Evolutionary conservation across 352 stramenopile species (phyloP).

Genomic region (Phytophthora litchii): DNA sequence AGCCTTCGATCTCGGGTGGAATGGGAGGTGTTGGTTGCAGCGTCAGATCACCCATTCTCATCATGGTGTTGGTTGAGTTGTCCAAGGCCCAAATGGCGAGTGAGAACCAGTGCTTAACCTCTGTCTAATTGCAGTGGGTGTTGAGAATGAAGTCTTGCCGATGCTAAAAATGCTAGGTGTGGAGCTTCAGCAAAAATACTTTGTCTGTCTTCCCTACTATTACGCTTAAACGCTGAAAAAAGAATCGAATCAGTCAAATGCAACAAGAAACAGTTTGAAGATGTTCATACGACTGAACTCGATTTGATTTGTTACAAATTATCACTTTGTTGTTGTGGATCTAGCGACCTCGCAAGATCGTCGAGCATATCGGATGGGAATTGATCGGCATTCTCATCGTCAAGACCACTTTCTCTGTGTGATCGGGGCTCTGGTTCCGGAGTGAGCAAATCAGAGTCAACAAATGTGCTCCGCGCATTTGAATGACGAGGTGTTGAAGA

Average conservation of each 20-base stretch:
- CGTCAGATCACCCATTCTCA: conserved; percentile 24
- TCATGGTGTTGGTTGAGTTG: conserved; percentile 10
- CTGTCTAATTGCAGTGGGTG: conserved; percentile 22
- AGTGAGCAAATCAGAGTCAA: conserved; percentile 10
- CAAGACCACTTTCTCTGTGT: conserved; percentile 10
- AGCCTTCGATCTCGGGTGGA: conserved; percentile 83
- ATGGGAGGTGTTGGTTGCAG: conserved; percentile 52
- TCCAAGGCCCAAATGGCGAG: conserved; percentile 24
- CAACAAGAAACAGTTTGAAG: background rate
- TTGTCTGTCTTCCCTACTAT: background rate
- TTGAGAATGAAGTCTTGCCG: conserved; percentile 27
- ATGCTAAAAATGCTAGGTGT: conserved; percentile 25
- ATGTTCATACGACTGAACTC: background rate
- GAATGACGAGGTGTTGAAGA: conserved; percentile 12
- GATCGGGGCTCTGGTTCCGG: conserved; percentile 21
- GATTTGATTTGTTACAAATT: conserved; percentile 9
- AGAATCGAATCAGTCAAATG: background rate
- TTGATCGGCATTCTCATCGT: conserved; percentile 30
- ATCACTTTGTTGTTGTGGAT: conserved; percentile 19
- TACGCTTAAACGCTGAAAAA: background rate
- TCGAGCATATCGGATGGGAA: conserved; percentile 31
- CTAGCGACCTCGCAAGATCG: conserved; percentile 26
- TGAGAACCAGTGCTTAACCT: conserved; percentile 17
- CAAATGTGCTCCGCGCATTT: conserved; percentile 15
- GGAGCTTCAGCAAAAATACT: conserved; percentile 19